Evolutionary conservation across 495 filamentous ascomycete species (phyloP).

Genomic region (Penicillium dipodomyicola): DNA sequence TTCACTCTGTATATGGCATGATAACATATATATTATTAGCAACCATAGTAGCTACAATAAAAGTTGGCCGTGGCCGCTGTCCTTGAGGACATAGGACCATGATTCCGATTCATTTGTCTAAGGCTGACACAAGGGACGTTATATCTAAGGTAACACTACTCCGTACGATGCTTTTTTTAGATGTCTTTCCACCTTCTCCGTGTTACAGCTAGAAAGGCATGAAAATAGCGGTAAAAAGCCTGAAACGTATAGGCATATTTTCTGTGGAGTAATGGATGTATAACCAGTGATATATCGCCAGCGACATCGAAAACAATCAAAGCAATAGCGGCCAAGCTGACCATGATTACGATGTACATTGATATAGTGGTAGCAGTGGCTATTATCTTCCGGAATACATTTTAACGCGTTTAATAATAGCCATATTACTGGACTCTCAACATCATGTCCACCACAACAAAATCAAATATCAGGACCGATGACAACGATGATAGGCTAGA

Average conservation of each 20-base stretch:
- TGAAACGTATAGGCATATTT: not conserved
- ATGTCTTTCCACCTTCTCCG: not conserved
- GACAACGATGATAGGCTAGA: slow-evolving; percentile 13
- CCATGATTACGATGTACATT: not conserved
- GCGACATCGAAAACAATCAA: not conserved
- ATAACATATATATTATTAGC: not conserved
- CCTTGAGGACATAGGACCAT: not conserved
- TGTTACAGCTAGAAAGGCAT: not conserved
- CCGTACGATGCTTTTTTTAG: not conserved
- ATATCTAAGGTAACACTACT: not conserved
- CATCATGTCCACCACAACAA: not conserved
- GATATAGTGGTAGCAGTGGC: not conserved
- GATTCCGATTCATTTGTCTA: not conserved
- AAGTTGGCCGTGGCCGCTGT: not conserved
- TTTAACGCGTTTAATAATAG: not conserved
- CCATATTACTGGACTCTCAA: not conserved
- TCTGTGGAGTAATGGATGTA: not conserved
- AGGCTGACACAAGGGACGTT: not conserved
- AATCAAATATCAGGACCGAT: slow-evolving; percentile 2
- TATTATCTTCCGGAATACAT: not conserved
- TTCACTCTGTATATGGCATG: not conserved
- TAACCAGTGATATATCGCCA: not conserved
- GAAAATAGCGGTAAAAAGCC: not conserved
- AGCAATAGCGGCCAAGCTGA: not conserved
- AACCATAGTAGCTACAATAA: not conserved